These are phyloP conservation scores for Dactylellina cionopaga DNA, from an alignment of 2,329 filamentous ascomycete species.

Conservation along the genomic window DNA sequence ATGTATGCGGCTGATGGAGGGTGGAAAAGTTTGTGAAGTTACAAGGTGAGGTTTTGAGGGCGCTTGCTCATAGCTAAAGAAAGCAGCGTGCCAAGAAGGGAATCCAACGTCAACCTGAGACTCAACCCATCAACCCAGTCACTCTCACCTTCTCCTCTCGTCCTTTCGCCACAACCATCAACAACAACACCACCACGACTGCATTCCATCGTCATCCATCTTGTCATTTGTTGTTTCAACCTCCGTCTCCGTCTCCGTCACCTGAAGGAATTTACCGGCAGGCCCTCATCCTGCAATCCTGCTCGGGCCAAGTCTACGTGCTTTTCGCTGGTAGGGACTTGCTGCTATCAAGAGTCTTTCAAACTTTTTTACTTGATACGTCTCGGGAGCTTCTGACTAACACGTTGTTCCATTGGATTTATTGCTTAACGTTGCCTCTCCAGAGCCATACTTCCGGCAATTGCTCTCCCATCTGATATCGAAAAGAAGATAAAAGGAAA, in stretches of 20 bases:
- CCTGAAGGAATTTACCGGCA: slow-evolving; percentile 11
- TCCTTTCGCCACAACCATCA: not conserved
- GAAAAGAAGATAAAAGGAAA: slow-evolving; percentile 1
- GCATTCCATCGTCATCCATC: not conserved
- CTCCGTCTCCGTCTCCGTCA: not conserved
- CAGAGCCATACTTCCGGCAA: slow-evolving; percentile 28
- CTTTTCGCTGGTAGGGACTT: slow-evolving; percentile 52
- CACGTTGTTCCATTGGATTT: not conserved
- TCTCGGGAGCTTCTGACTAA: slow-evolving; percentile 48
- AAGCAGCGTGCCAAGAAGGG: slow-evolving; percentile 41
- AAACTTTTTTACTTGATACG: slow-evolving; percentile 17
- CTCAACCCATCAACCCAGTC: slow-evolving; percentile 19
- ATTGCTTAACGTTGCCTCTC: not conserved
- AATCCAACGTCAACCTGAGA: slow-evolving; percentile 28
- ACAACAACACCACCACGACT: slow-evolving; percentile 1
- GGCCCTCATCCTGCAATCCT: slow-evolving; percentile 7
- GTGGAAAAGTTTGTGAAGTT: slow-evolving; percentile 38
- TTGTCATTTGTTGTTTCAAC: slow-evolving; percentile 1
- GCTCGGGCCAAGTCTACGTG: slow-evolving; percentile 41
- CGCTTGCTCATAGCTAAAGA: slow-evolving; percentile 26
- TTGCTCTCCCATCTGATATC: slow-evolving; percentile 8
- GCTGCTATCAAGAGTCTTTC: slow-evolving; percentile 36
- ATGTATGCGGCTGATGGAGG: slow-evolving; percentile 6
- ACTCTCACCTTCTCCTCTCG: slow-evolving; percentile 21
- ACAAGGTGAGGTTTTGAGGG: slow-evolving; percentile 30